Conservation (phyloP, 129 eudicot species). For the Ambrosia trifida region DNA sequence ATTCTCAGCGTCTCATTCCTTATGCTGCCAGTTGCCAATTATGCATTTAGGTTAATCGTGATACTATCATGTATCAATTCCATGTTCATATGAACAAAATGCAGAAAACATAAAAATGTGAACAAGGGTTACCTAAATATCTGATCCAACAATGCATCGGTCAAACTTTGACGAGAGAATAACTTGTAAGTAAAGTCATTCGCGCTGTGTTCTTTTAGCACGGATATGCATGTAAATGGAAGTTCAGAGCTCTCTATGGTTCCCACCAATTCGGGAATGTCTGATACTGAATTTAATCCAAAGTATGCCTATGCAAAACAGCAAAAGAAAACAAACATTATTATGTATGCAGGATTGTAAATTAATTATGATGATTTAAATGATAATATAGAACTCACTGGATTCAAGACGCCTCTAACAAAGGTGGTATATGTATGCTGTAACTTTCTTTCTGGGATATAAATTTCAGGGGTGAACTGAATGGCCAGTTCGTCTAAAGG, state of each 20-base stretch:
- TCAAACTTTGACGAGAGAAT: conserved; percentile 78
- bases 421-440: conserved; percentile 94
- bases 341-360: conserved; percentile 1
- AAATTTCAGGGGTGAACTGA: conserved; percentile 58
- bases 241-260: conserved; percentile 66
- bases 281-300: conserved; percentile 53
- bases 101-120: not conserved
- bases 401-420: conserved; percentile 82
- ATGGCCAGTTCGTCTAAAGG: conserved; percentile 78
- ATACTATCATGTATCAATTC: not conserved
- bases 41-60: not conserved
- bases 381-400: conserved; percentile 47
- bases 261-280: conserved; percentile 78
- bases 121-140: conserved; percentile 63
- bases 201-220: conserved; percentile 62
- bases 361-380: not conserved
- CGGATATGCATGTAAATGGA: conserved; percentile 78
- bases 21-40: conserved; percentile 38
- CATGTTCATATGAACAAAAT: not conserved
- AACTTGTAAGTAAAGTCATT: conserved; percentile 83
- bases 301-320: conserved; percentile 65
- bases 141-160: conserved; percentile 64
- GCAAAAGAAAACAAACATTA: conserved; percentile 19
- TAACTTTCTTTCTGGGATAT: conserved; percentile 72
- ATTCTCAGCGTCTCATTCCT: conserved; percentile 76